Evolutionary conservation across 768 basidiomycete genomes (phyloP).

Genomic region (Phylloporus arenicola): DNA sequence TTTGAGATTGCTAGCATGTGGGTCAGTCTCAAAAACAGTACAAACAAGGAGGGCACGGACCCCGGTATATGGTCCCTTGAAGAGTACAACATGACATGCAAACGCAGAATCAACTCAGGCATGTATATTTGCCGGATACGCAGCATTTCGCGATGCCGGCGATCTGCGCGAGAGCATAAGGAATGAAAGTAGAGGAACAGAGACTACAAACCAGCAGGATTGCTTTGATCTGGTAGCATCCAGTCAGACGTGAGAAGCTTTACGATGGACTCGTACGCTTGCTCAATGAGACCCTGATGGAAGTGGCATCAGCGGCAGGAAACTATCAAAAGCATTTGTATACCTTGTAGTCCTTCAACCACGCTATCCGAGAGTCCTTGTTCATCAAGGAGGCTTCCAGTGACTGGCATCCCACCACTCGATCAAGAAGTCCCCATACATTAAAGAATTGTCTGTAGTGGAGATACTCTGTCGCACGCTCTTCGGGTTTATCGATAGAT

Average conservation of each 20-base stretch:
- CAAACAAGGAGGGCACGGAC: slow-evolving; percentile 39
- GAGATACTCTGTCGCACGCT: slow-evolving; percentile 66
- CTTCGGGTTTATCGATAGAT: slow-evolving; percentile 61
- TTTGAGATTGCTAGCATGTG: slow-evolving; percentile 59
- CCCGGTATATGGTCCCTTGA: slow-evolving; percentile 61
- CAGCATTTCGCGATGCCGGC: slow-evolving; percentile 59
- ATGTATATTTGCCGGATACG: slow-evolving; percentile 86
- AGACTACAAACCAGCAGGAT: slow-evolving; percentile 28
- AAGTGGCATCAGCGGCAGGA: not conserved
- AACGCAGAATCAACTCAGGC: slow-evolving; percentile 81
- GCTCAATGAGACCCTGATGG: slow-evolving; percentile 52
- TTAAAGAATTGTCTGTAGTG: slow-evolving; percentile 78
- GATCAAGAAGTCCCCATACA: slow-evolving; percentile 63
- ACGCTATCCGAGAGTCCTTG: slow-evolving; percentile 51
- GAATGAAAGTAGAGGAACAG: not conserved
- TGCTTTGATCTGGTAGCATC: slow-evolving; percentile 56
- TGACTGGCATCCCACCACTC: slow-evolving; percentile 56
- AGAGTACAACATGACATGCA: slow-evolving; percentile 66
- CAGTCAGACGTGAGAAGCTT: slow-evolving; percentile 75
- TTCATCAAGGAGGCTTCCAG: slow-evolving; percentile 52
- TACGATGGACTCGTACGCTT: slow-evolving; percentile 57
- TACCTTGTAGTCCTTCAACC: slow-evolving; percentile 65
- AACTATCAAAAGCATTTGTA: not conserved
- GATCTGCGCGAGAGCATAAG: slow-evolving; percentile 38
- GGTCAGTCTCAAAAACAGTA: slow-evolving; percentile 2